phyloP scores from a whole-genome alignment of 2,329 filamentous ascomycete species.

The Ophiostoma tasmaniense region DNA sequence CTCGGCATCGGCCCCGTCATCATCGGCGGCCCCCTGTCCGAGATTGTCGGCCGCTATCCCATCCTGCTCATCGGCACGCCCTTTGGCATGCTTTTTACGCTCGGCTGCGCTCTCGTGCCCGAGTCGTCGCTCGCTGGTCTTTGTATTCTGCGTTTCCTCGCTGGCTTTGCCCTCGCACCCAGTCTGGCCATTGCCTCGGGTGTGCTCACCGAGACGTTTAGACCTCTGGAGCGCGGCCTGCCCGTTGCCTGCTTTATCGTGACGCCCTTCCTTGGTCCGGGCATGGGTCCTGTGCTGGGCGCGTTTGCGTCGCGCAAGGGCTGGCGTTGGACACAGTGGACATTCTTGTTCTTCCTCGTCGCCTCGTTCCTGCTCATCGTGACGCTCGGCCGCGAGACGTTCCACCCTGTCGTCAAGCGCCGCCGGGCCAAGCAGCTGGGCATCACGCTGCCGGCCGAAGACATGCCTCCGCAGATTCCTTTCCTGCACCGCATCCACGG shows the following conservation, averaged over 20 bases:
- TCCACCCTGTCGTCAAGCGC: constrained; percentile 42
- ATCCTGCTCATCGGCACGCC: constrained; percentile 42
- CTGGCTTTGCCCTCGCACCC: constrained; percentile 43
- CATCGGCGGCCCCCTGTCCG: constrained; percentile 50
- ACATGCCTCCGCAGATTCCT: constrained; percentile 22
- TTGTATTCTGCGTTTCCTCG: constrained; percentile 47
- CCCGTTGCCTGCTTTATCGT: constrained; percentile 40
- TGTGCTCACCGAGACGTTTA: constrained; percentile 42
- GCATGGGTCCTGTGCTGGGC: constrained; percentile 41
- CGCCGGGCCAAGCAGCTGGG: constrained; percentile 32
- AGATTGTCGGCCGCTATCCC: constrained; percentile 46
- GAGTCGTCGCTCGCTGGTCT: constrained; percentile 38
- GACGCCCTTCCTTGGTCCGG: constrained; percentile 45
- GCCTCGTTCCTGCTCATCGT: constrained; percentile 31
- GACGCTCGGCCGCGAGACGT: constrained; percentile 45
- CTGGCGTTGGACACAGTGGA: constrained; percentile 49
- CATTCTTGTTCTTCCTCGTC: constrained; percentile 38
- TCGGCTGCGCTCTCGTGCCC: constrained; percentile 45
- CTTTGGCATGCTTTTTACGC: constrained; percentile 44
- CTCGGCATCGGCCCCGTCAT: constrained; percentile 52
- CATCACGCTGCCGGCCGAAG: constrained; percentile 18
- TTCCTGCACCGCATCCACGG: constrained; percentile 23
- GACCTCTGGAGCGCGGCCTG: constrained; percentile 33
- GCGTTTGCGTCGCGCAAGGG: constrained; percentile 39
- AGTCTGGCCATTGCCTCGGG: constrained; percentile 42